These are phyloP conservation scores for Tylopilus subfusipes DNA, from an alignment of 768 basidiomycete genomes.

Conservation along the genomic window DNA sequence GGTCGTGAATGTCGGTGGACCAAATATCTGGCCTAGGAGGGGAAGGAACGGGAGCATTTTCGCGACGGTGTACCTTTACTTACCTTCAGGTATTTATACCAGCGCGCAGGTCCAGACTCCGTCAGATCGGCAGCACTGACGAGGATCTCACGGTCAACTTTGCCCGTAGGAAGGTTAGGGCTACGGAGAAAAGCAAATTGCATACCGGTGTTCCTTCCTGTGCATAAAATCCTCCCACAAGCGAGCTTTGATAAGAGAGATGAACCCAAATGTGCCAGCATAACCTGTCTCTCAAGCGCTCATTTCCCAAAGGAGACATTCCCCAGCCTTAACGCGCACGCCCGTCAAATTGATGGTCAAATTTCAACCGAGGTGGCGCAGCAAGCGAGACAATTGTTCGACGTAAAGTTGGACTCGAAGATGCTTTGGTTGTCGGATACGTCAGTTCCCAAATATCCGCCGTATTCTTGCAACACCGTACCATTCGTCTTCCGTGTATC, in stretches of 20 bases:
- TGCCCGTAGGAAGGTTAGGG: neutral
- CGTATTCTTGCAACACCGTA: too few relatives aligned
- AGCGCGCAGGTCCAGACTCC: neutral
- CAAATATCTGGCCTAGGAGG: conserved; percentile 22
- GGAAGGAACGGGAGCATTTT: conserved; percentile 22
- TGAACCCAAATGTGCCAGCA: neutral
- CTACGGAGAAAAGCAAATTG: neutral
- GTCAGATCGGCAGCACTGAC: neutral
- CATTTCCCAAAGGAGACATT: neutral
- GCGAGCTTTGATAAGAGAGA: neutral
- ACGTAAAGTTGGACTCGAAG: too few relatives aligned
- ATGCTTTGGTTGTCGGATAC: too few relatives aligned
- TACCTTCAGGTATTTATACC: conserved; percentile 2
- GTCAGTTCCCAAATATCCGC: too few relatives aligned
- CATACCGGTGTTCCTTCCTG: neutral
- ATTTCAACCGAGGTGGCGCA: too few relatives aligned
- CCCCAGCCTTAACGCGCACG: too few relatives aligned
- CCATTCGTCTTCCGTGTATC: too few relatives aligned
- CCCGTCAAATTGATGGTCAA: too few relatives aligned
- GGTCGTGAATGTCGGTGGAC: conserved; percentile 17
- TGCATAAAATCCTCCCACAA: neutral
- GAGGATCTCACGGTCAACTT: neutral
- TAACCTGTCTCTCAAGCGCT: neutral
- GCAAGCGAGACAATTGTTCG: too few relatives aligned
- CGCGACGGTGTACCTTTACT: neutral